These are phyloP conservation scores for Pelargonium cotyledonis DNA, from an alignment of 441 rosid genomes.

Conservation along the genomic window DNA sequence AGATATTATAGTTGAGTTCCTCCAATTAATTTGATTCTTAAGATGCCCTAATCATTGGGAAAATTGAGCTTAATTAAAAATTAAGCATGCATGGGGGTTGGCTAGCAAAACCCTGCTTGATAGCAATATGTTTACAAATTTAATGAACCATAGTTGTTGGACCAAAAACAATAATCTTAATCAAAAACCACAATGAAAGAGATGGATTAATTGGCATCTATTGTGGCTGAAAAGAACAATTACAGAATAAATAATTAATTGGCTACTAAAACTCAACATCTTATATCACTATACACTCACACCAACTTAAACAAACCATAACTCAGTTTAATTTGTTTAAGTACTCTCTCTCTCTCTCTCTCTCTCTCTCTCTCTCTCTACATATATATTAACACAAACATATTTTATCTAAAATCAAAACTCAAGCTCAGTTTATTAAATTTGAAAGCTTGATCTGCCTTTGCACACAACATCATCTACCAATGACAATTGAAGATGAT, in stretches of 20 bases:
- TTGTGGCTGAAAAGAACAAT: constrained; percentile 1
- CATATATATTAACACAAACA: not conserved
- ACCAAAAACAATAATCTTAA: constrained; percentile 10
- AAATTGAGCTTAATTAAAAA: constrained; percentile 22
- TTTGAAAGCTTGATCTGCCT: constrained; percentile 33
- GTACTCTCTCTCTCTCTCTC: not conserved
- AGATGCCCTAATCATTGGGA: constrained; percentile 22
- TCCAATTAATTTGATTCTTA: constrained; percentile 15
- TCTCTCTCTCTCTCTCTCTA: not conserved
- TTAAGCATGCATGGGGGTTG: constrained; percentile 19
- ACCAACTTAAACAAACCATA: constrained; percentile 9
- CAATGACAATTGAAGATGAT: constrained; percentile 17
- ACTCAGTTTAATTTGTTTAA: too few relatives aligned
- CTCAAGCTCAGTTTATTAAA: constrained; percentile 4
- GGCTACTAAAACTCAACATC: not conserved
- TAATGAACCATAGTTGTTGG: constrained; percentile 17
- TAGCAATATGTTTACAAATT: not conserved
- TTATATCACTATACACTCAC: constrained; percentile 18
- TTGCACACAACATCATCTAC: constrained; percentile 30
- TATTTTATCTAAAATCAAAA: not conserved
- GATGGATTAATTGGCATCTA: constrained; percentile 14
- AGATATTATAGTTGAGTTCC: constrained; percentile 18
- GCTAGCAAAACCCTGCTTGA: constrained; percentile 19
- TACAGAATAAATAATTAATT: not conserved
- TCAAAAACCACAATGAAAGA: constrained; percentile 11